These are phyloP conservation scores for Leishmania mexicana DNA, from an alignment of 208 protist species.

Conservation along the genomic window DNA sequence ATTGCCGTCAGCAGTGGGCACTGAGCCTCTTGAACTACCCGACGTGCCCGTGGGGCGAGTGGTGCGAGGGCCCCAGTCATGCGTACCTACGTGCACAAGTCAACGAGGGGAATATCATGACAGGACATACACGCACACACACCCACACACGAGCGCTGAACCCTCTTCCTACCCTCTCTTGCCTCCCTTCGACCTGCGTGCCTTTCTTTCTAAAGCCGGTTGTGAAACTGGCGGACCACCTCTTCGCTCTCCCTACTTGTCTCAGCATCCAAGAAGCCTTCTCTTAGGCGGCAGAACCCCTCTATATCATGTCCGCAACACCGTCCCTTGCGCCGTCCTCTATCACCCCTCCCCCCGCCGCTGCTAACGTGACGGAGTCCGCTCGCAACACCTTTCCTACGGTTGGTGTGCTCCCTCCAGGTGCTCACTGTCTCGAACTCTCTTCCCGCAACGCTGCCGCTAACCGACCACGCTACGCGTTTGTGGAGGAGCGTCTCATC, in stretches of 20 bases:
- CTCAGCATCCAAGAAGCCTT: not conserved
- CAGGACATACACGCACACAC: too few relatives aligned
- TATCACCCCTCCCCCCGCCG: not conserved
- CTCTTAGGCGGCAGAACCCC: not conserved
- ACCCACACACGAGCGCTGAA: not conserved
- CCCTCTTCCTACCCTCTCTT: not conserved
- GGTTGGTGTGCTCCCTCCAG: not conserved
- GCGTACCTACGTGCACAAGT: not conserved
- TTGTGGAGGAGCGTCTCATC: conserved; percentile 28
- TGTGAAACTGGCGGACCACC: not conserved
- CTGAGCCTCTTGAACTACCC: not conserved
- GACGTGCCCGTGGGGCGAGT: not conserved
- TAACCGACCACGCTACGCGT: conserved; percentile 25
- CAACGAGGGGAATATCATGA: not conserved
- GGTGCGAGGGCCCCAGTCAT: not conserved
- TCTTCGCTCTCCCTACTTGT: not conserved
- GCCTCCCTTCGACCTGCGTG: not conserved
- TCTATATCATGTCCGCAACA: not conserved
- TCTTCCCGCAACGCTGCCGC: not conserved
- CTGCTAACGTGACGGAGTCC: not conserved
- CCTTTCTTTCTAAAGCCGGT: not conserved
- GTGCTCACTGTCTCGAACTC: not conserved
- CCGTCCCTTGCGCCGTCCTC: not conserved
- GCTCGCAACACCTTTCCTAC: not conserved
- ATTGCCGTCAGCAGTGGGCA: not conserved